phyloP scores from a whole-genome alignment of 345 rosid genomes.

The Rhizophora apiculata region DNA sequence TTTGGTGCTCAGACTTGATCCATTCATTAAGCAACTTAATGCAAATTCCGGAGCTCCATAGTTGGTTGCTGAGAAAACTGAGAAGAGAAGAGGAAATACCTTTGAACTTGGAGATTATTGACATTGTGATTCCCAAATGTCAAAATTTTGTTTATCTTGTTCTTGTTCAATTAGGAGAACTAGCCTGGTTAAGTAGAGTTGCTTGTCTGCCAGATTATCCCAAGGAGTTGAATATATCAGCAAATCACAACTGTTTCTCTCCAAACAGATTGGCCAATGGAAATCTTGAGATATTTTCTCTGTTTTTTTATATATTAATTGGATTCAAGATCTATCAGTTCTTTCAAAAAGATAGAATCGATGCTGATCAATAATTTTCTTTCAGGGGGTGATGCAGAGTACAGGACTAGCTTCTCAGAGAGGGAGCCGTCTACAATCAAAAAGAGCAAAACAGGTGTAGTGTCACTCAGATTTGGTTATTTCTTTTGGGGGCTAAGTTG shows the following conservation, averaged over 20 bases:
- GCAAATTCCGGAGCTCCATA: background rate
- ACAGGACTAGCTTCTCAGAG: constrained; percentile 74
- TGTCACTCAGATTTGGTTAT: background rate
- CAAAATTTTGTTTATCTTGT: background rate
- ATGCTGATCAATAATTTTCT: constrained; percentile 11
- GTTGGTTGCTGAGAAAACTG: constrained; percentile 18
- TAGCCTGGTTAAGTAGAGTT: constrained; percentile 9
- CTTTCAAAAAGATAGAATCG: constrained; percentile 9
- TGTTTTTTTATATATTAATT: background rate
- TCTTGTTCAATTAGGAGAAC: constrained; percentile 1
- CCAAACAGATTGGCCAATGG: background rate
- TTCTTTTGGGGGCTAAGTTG: background rate
- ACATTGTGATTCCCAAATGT: constrained; percentile 13
- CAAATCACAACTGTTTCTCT: constrained; percentile 12
- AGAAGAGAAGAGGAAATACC: constrained; percentile 12
- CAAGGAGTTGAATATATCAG: constrained; percentile 9
- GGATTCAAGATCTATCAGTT: no score
- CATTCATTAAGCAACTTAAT: background rate
- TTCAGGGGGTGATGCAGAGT: constrained; percentile 63
- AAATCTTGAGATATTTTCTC: background rate
- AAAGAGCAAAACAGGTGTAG: constrained; percentile 82
- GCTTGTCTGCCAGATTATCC: constrained; percentile 4
- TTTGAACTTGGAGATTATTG: background rate
- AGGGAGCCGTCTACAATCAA: constrained; percentile 72
- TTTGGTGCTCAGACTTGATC: background rate